Conservation (phyloP, 1,284 basidiomycete genomes). For the Sporisorium graminicola region DNA sequence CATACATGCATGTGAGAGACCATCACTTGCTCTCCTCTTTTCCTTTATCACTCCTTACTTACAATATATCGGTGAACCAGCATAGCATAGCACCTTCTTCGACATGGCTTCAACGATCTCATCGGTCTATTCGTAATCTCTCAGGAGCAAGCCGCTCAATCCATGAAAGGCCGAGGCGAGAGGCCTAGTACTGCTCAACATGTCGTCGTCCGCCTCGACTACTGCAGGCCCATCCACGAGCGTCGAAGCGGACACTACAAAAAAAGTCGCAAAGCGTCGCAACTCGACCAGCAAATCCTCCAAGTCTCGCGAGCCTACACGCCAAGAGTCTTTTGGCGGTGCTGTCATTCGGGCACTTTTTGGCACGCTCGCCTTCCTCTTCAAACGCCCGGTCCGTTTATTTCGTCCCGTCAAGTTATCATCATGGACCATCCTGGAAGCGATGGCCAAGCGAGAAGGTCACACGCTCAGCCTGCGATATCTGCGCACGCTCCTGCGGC, state of each 20-base stretch:
- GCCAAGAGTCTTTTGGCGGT: conserved; percentile 58
- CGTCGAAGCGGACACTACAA: neutral
- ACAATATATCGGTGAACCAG: too few species aligned
- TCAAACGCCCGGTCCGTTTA: conserved; percentile 69
- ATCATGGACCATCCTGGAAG: conserved; percentile 69
- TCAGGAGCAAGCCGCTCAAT: neutral
- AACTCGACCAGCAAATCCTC: conserved; percentile 10
- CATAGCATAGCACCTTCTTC: neutral
- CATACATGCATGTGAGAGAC: neutral
- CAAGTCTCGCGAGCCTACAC: conserved; percentile 22
- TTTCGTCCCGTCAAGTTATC: conserved; percentile 70
- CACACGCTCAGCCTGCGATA: conserved; percentile 62
- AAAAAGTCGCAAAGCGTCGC: conserved; percentile 23
- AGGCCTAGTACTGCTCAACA: neutral
- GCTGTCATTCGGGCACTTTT: conserved; percentile 65
- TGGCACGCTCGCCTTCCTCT: conserved; percentile 70
- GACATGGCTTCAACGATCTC: neutral
- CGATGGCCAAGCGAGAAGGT: conserved; percentile 70
- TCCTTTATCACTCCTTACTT: too few species aligned
- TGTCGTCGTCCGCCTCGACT: conserved; percentile 13
- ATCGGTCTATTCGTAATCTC: neutral
- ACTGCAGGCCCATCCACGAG: conserved; percentile 7
- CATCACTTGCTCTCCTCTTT: neutral
- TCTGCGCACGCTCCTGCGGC: conserved; percentile 64
- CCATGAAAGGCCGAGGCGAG: too few species aligned